Percentiles rank a stretch among this genome's conserved stretches.
phyloP scores from a whole-genome alignment of 352 stramenopile genomes.

The Pythium plurisporium region DNA sequence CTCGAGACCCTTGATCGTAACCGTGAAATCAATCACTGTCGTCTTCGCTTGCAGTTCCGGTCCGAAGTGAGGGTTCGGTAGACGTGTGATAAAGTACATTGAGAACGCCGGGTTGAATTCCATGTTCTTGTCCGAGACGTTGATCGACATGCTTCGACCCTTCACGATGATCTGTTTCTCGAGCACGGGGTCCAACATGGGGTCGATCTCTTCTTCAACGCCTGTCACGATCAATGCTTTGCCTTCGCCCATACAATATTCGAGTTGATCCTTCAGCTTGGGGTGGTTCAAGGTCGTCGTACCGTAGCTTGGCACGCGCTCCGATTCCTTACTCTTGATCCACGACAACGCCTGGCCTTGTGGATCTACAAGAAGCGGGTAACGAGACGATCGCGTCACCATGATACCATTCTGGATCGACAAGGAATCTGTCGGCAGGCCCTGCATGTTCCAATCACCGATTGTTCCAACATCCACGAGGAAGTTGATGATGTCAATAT shows the following conservation, averaged over 20 bases:
- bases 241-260: conserved; percentile 97
- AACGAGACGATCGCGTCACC: conserved; percentile 94
- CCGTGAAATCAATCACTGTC: conserved; percentile 98
- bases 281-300: conserved; percentile 94
- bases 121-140: conserved; percentile 98
- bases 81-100: conserved; percentile 97
- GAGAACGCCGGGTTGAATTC: conserved; percentile 97
- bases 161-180: conserved; percentile 97
- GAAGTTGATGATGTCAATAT: conserved; percentile 97
- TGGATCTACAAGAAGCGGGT: conserved; percentile 96
- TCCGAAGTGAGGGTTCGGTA: conserved; percentile 97
- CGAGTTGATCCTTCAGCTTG: conserved; percentile 97
- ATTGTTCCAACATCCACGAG: conserved; percentile 97
- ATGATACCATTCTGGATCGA: conserved; percentile 99
- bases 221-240: conserved; percentile 92
- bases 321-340: conserved; percentile 95
- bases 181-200: conserved; percentile 97
- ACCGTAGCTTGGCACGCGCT: conserved; percentile 94
- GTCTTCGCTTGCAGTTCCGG: conserved; percentile 98
- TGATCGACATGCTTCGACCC: conserved; percentile 96
- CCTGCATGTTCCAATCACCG: conserved; percentile 98
- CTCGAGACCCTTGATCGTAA: conserved; percentile 95
- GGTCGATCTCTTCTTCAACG: conserved; percentile 98
- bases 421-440: conserved; percentile 94
- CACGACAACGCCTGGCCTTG: conserved; percentile 97